Percentiles rank a stretch among this genome's conserved stretches.
Conservation (phyloP, 2,329 filamentous ascomycete species). For the Monosporascus ibericus region DNA sequence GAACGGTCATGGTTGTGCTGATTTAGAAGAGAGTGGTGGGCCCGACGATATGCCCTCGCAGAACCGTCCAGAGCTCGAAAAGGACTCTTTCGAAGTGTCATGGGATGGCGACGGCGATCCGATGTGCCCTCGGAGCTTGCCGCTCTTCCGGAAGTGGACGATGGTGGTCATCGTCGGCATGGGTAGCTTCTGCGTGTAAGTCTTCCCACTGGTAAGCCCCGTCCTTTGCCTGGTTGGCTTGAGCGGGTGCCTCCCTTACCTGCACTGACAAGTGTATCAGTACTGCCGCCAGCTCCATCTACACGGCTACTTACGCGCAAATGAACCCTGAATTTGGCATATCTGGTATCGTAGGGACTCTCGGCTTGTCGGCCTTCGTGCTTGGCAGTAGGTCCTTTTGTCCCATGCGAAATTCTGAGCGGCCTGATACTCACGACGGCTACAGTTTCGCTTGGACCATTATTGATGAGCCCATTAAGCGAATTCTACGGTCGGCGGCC, state of each 20-base stretch:
- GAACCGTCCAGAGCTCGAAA: constrained; percentile 14
- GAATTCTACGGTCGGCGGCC: constrained; percentile 79
- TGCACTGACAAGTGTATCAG: constrained; percentile 33
- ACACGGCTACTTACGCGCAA: constrained; percentile 75
- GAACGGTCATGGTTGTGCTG: constrained; percentile 18
- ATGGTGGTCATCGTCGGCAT: constrained; percentile 69
- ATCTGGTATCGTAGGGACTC: constrained; percentile 65
- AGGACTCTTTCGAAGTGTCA: constrained; percentile 58
- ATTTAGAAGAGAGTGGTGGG: constrained; percentile 13
- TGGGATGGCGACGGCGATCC: constrained; percentile 75
- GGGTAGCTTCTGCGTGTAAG: constrained; percentile 78
- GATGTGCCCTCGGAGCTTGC: constrained; percentile 66
- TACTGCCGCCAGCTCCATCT: constrained; percentile 82
- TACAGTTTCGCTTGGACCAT: constrained; percentile 50
- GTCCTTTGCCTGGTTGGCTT: too few species aligned
- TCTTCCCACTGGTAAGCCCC: constrained; percentile 19
- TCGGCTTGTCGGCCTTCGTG: constrained; percentile 80
- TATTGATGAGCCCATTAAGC: constrained; percentile 57
- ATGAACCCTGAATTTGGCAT: constrained; percentile 69
- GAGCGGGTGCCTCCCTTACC: constrained; percentile 1
- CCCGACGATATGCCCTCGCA: constrained; percentile 4
- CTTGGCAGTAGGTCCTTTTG: constrained; percentile 58
- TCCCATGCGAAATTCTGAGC: constrained; percentile 14
- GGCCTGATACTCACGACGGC: neutral
- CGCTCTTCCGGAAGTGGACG: constrained; percentile 64